Base-by-base conservation (phyloP, 208 protist species). In the Leishmania gerbilli region DNA sequence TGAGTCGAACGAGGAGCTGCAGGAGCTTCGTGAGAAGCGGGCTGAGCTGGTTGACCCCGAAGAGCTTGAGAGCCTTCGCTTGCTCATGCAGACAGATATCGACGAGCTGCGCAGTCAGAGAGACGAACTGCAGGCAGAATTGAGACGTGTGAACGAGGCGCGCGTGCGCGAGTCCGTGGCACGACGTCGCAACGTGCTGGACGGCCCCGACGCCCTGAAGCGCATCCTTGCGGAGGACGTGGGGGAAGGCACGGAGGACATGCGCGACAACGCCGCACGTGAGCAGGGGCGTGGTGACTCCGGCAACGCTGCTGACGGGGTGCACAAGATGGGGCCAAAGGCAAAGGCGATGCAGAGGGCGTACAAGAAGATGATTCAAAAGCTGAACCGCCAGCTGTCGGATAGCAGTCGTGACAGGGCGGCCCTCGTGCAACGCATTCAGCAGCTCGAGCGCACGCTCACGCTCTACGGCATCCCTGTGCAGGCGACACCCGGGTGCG, bases 81-180 rank as follows among this genome's bases (percentile, higher is more conserved):
- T 97, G 45, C 87, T 85, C 13, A 95, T 97, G 88, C 93, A 95
- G 86, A 87, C 87, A 8, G 89, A 94, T 62, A 84, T 97, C 19
- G 90, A 97, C 76, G 93, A 97, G 60, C 76, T 90, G 55, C 78
- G 78, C 55, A 89, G 86, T 34, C 85, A 92, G 76, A 87, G 92
- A 65, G 86, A 89, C 51, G 86, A 88, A 37, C 69, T 95, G 53
- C 68, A 75, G 79, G 78, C 72, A 40, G 90, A 95, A 81, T 27
- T 96, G 53, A 80, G 90, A 68, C 85, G 86, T 0, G 62, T 92
- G 6, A 88, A 85, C 27, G 82, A 85, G 60, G 82, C 77, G 31
- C 77, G 80, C 34, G 67, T 79, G 31, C 76, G 79, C 45, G 79
- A 86, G 56, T 64, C 77, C 19, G 62, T 82, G 24, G 77, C 76